Base-by-base conservation (phyloP, 1,284 basidiomycete species). In the Ganoderma boninense region DNA sequence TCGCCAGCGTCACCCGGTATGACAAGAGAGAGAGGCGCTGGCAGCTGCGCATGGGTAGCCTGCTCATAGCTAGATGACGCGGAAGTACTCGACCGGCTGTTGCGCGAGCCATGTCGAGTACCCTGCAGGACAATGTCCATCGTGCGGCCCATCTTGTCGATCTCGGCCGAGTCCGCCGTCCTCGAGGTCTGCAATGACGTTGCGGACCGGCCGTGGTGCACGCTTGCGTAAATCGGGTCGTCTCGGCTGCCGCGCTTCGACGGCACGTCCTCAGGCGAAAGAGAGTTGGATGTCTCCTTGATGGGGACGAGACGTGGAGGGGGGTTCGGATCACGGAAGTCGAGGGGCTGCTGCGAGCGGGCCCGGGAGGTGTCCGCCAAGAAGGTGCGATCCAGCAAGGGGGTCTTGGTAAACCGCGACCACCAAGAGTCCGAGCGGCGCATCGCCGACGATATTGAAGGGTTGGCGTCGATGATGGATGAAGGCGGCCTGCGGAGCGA, bases 301-400 rank as follows among this genome's bases (percentile, higher is more conserved):
- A 91, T 90, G 1, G 87, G 80, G 32, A 83, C 80, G 16, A 94
- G 83, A 16, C 84, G 83, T 2, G 93, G 92, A 6, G 87, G 87
- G 1, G 92, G 91, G 71, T 89, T 90, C 1, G 92, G 92, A 78
- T 95, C 93, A 52, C 91, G 87, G 77, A 94, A 87, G 38, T 92
- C 89, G 18, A 87, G 65, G 20, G 72, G 71, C 38, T 68, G 67
- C 29, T 59, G 62, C 56, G 56, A 57, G 32, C 56, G 57, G 10
- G 57, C 32, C n/a, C 74, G 71, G 23, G 73, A 69, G 54, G 70
- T 70, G 52, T 78, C 77, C 61, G 80, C 77, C 35, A 79, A 78
- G 40, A 79, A 72, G 5, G 68, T 42, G 18, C 83, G 81, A 46
- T 86, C 84, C 43, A 86, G 78, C 5, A 87, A 71, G 1, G 86